Evolutionary conservation across 2,329 filamentous ascomycete species (phyloP).

Genomic region (Triangularia verruculosa): DNA sequence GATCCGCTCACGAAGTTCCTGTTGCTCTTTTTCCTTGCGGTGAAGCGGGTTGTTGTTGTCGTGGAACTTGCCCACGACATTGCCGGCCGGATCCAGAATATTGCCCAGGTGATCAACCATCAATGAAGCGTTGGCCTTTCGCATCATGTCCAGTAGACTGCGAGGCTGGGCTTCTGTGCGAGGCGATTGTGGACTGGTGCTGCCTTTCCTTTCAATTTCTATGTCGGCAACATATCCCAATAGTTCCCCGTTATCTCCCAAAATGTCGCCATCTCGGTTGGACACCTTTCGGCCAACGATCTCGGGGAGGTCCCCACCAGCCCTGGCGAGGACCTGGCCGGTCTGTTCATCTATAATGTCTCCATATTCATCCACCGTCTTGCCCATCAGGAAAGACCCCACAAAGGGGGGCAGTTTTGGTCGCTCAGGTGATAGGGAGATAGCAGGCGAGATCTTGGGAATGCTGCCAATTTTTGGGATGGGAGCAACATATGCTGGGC

Average conservation of each 20-base stretch:
- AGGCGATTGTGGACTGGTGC: slow-evolving; percentile 23
- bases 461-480: slow-evolving; percentile 37
- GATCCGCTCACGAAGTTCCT: slow-evolving; percentile 28
- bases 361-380: slow-evolving; percentile 52
- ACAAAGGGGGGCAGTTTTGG: slow-evolving; percentile 28
- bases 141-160: slow-evolving; percentile 35
- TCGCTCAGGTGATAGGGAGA: slow-evolving; percentile 32
- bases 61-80: slow-evolving; percentile 48
- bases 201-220: slow-evolving; percentile 30
- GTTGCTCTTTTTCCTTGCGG: slow-evolving; percentile 31
- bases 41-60: slow-evolving; percentile 47
- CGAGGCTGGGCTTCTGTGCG: slow-evolving; percentile 20
- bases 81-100: slow-evolving; percentile 43
- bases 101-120: slow-evolving; percentile 46
- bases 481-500: slow-evolving; percentile 40
- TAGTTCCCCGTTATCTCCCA: slow-evolving; percentile 42
- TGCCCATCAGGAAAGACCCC: slow-evolving; percentile 42
- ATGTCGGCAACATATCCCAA: slow-evolving; percentile 46
- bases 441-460: slow-evolving; percentile 36
- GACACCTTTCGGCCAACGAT: slow-evolving; percentile 51
- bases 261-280: slow-evolving; percentile 44
- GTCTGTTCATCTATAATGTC: slow-evolving; percentile 48
- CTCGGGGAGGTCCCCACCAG: slow-evolving; percentile 52
- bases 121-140: slow-evolving; percentile 34
- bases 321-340: slow-evolving; percentile 50